phyloP scores from a whole-genome alignment of 2,329 filamentous ascomycete genomes.

The Arachnomyces sp. region DNA sequence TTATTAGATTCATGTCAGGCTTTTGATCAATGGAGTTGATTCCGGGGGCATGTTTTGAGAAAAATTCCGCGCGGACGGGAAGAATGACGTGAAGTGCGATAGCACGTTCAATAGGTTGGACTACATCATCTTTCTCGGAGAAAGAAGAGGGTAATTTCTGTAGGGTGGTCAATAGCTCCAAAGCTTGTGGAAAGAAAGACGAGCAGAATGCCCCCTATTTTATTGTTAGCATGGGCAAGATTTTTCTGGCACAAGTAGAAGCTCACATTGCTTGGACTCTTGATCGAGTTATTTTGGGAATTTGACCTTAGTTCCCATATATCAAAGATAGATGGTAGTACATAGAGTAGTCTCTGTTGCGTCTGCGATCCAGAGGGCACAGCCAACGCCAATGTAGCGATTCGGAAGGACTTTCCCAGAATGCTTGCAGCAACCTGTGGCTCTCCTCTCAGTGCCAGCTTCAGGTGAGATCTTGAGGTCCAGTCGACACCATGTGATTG shows the following conservation, averaged over 20 bases:
- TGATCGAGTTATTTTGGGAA: slow-evolving; percentile 25
- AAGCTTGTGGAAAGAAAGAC: slow-evolving; percentile 23
- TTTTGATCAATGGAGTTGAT: slow-evolving; percentile 28
- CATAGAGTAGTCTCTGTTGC: slow-evolving; percentile 24
- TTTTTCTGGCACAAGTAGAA: background rate
- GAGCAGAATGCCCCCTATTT: too few relatives aligned
- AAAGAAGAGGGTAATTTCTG: slow-evolving; percentile 19
- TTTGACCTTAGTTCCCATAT: slow-evolving; percentile 33
- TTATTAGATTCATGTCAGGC: slow-evolving; percentile 27
- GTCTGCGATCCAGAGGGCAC: slow-evolving; percentile 10
- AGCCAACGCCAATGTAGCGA: slow-evolving; percentile 21
- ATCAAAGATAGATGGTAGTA: slow-evolving; percentile 26
- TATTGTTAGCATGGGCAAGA: background rate
- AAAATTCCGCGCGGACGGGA: slow-evolving; percentile 32
- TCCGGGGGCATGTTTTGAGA: slow-evolving; percentile 24
- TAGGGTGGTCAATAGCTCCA: slow-evolving; percentile 24
- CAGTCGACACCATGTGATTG: slow-evolving; percentile 21
- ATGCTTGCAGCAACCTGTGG: slow-evolving; percentile 27
- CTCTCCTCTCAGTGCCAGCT: slow-evolving; percentile 31
- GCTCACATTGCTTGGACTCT: slow-evolving; percentile 28
- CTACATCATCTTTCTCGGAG: slow-evolving; percentile 24
- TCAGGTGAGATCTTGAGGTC: slow-evolving; percentile 32
- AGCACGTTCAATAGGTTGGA: slow-evolving; percentile 29
- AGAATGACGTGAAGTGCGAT: slow-evolving; percentile 36
- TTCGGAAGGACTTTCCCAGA: slow-evolving; percentile 27